Evolutionary conservation across 345 rosid genomes (phyloP), one percentile per base, ranked within the genome.

Genomic region (Brassica juncea): DNA sequence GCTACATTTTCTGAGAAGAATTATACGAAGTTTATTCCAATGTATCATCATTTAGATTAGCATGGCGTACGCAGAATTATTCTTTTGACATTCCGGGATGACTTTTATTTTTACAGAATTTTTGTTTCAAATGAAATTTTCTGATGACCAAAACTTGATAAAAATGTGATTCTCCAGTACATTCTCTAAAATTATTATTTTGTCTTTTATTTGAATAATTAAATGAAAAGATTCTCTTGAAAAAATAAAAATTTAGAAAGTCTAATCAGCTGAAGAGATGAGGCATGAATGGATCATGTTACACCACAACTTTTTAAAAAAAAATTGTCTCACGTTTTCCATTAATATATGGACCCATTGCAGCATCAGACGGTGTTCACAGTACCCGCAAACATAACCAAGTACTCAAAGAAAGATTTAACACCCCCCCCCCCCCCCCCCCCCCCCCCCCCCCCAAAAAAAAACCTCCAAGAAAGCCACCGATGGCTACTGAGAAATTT

Each of bases 401-500:
- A 42, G 4, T 10, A 11, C n/a, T 42, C n/a, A 42, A 42, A 66
- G 73, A 66, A 2, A 19, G 73, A 12, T 34, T 34, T 34, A 5
- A 34, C 37, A 23, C 25, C 25, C 25, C n/a, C n/a, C n/a, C n/a
- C n/a, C n/a, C n/a, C n/a, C n/a, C n/a, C n/a, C n/a, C n/a, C n/a
- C n/a, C n/a, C n/a, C n/a, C n/a, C n/a, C n/a, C n/a, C n/a, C n/a
- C n/a, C n/a, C n/a, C n/a, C n/a, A n/a, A 7, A 34, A 34, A 34
- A 34, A 34, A 34, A 42, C 3, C n/a, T 42, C 49, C 11, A 42
- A 59, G 73, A 66, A 2, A 28, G 67, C 16, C 39, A 66, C 10
- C 90, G 8, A 67, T 84, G 63, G 83, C 87, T 52, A 83, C 85
- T 25, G 95, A 91, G 89, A 91, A 90, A 82, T 81, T 86, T 15